Evolutionary conservation across 371 early-diverging fungal species (phyloP).

Genomic region (Circinella umbellata): DNA sequence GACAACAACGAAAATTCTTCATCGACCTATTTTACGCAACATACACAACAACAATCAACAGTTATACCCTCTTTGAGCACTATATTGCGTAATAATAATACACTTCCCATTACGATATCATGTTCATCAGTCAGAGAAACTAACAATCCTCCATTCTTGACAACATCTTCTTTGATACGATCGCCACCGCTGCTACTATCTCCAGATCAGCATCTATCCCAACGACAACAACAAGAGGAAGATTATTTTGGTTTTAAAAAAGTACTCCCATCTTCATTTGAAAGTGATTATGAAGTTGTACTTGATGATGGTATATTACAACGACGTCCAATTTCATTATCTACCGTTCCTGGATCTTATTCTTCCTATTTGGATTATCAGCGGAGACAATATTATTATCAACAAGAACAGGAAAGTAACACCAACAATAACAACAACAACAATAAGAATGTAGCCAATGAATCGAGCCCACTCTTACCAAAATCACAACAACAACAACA

Average conservation of each 20-base stretch:
- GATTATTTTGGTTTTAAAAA: conserved; percentile 2
- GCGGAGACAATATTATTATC: not conserved
- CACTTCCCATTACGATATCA: not conserved
- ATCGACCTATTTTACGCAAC: not conserved
- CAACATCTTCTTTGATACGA: not conserved
- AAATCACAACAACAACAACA: not conserved
- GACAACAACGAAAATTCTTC: not conserved
- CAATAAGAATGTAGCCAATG: not conserved
- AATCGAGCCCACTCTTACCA: conserved; percentile 1
- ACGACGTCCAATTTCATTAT: conserved; percentile 29
- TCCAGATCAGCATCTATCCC: not conserved
- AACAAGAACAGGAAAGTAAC: not conserved
- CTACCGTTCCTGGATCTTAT: conserved; percentile 21
- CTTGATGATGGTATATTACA: conserved; percentile 33
- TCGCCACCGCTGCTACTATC: not conserved
- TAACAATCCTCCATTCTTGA: not conserved
- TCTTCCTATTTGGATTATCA: conserved; percentile 10
- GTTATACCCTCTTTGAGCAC: too few species aligned
- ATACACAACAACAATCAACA: not conserved
- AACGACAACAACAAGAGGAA: not conserved
- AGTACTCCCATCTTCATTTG: not conserved
- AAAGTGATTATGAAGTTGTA: conserved; percentile 29
- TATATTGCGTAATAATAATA: too few species aligned
- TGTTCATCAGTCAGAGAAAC: not conserved
- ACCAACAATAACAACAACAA: not conserved